These are phyloP conservation scores for Gossypium davidsonii DNA, from an alignment of 441 rosid species.

Conservation along the genomic window DNA sequence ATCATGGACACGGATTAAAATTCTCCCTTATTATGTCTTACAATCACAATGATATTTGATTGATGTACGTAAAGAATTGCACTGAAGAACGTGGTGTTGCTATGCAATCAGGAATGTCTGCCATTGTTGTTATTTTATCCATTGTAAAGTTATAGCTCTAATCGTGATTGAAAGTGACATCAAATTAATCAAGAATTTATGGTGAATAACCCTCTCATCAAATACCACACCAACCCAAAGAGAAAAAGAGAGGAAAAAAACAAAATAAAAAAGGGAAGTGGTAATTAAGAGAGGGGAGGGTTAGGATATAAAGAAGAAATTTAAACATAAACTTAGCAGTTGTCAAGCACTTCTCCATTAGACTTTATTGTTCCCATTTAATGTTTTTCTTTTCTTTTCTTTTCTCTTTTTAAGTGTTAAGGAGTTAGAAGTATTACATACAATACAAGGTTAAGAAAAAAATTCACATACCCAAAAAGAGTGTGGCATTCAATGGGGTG, in stretches of 20 bases:
- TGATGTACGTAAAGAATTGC: neutral
- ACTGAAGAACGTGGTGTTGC: neutral
- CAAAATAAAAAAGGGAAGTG: neutral
- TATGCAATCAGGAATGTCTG: neutral
- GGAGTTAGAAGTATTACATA: neutral
- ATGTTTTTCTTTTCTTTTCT: neutral
- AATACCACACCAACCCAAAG: neutral
- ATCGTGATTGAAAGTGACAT: neutral
- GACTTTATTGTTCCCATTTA: neutral
- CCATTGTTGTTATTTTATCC: neutral
- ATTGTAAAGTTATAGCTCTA: neutral
- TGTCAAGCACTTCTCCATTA: neutral
- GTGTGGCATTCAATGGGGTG: slow-evolving; percentile 87
- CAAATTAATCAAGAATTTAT: neutral
- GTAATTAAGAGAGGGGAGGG: neutral
- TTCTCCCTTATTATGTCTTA: neutral
- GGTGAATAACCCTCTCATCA: neutral
- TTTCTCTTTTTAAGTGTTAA: neutral
- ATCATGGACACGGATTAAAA: neutral
- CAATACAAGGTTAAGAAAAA: neutral
- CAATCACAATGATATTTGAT: neutral
- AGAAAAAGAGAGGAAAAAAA: neutral
- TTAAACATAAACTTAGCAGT: neutral
- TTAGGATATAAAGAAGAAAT: neutral
- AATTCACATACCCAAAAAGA: slow-evolving; percentile 61